These are phyloP conservation scores for Pseudevernia furfuracea DNA, from an alignment of 495 filamentous ascomycete species.

Conservation along the genomic window DNA sequence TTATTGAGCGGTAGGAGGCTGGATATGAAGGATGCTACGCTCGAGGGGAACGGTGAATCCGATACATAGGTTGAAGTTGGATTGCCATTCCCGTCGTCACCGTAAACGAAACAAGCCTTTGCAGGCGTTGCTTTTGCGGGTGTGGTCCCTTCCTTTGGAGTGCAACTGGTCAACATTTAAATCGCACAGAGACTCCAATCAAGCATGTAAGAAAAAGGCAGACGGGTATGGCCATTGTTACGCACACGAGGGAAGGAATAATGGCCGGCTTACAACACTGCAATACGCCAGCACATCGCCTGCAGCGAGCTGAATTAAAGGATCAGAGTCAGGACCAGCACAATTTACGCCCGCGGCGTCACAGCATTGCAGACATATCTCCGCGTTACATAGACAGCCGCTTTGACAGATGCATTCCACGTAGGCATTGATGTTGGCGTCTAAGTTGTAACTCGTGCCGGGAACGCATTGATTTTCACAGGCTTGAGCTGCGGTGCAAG, in stretches of 20 bases:
- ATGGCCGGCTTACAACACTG: not conserved
- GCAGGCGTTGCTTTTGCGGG: slow-evolving; percentile 4
- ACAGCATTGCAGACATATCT: slow-evolving; percentile 11
- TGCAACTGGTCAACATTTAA: slow-evolving; percentile 5
- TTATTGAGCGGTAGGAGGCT: slow-evolving; percentile 10
- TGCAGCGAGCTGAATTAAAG: not conserved
- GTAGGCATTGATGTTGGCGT: too few species aligned
- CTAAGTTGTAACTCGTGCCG: not conserved
- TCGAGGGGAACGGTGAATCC: slow-evolving; percentile 3
- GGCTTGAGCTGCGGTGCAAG: slow-evolving; percentile 6
- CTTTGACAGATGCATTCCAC: slow-evolving; percentile 5
- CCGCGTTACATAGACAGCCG: slow-evolving; percentile 9
- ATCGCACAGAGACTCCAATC: not conserved
- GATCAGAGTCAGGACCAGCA: not conserved
- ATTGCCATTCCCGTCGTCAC: slow-evolving; percentile 7
- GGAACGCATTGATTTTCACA: not conserved
- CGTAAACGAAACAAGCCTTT: slow-evolving; percentile 12
- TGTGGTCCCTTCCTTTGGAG: too few species aligned
- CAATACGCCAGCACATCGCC: not conserved
- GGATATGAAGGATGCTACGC: slow-evolving; percentile 8
- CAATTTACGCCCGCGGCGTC: not conserved
- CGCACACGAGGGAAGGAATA: too few species aligned
- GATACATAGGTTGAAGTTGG: slow-evolving; percentile 12
- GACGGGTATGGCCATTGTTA: too few species aligned
- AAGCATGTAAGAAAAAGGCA: slow-evolving; percentile 5